Conservation (phyloP, 129 eudicot species). For the Deinandra increscens region DNA sequence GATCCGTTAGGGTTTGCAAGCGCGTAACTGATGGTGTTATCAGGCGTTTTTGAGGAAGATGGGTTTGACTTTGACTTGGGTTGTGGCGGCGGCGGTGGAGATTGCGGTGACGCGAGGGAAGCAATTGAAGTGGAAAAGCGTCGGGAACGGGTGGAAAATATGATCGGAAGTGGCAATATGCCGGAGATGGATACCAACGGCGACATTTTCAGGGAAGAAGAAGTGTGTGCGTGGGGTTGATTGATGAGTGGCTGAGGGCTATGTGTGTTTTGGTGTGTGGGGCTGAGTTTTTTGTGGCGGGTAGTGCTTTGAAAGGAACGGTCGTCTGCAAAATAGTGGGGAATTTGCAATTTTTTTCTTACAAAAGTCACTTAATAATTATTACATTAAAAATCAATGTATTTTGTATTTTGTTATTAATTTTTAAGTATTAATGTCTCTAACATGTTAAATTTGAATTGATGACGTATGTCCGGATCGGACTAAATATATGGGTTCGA, state of each 20-base stretch:
- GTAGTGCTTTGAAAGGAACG: slow-evolving; percentile 28
- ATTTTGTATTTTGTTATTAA: too few relatives aligned
- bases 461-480: too few relatives aligned
- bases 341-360: too few relatives aligned
- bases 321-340: neutral
- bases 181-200: slow-evolving; percentile 14
- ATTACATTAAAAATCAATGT: too few relatives aligned
- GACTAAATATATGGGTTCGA: too few relatives aligned
- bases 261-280: slow-evolving; percentile 4
- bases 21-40: slow-evolving; percentile 38
- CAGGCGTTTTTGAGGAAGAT: slow-evolving; percentile 37
- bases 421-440: too few relatives aligned
- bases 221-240: neutral
- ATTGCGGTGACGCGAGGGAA: slow-evolving; percentile 43
- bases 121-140: slow-evolving; percentile 37
- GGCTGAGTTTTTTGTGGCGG: slow-evolving; percentile 27
- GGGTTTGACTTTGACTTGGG: slow-evolving; percentile 22
- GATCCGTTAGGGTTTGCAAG: slow-evolving; percentile 47
- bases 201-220: neutral
- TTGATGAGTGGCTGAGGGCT: neutral
- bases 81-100: slow-evolving; percentile 35
- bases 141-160: slow-evolving; percentile 19
- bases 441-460: too few relatives aligned
- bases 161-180: neutral
- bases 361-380: too few relatives aligned